Conservation (phyloP, 495 filamentous ascomycete species). For the Aspergillus biplanus region DNA sequence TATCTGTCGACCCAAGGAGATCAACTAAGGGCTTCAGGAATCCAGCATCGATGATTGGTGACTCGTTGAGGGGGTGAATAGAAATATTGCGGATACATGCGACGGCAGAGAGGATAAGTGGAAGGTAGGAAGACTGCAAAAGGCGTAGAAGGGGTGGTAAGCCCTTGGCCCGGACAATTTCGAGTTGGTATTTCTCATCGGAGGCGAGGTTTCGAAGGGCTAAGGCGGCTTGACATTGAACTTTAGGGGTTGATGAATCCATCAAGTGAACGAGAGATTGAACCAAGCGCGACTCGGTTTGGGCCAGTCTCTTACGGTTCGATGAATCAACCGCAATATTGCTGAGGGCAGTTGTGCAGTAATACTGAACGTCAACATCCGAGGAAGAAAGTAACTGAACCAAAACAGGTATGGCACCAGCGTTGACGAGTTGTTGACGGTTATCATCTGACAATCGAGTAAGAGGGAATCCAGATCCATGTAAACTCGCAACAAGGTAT, state of each 20-base stretch:
- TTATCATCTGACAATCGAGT: slow-evolving; percentile 76
- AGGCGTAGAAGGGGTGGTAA: slow-evolving; percentile 83
- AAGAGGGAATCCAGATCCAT: not conserved
- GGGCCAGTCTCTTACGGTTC: slow-evolving; percentile 87
- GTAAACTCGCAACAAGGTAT: not conserved
- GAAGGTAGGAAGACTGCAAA: slow-evolving; percentile 91
- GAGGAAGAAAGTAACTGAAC: slow-evolving; percentile 89
- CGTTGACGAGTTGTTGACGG: slow-evolving; percentile 93
- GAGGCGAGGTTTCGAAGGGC: slow-evolving; percentile 94
- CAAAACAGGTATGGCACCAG: slow-evolving; percentile 93
- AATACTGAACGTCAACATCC: slow-evolving; percentile 98
- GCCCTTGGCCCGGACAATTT: slow-evolving; percentile 89
- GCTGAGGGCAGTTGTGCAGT: slow-evolving; percentile 97
- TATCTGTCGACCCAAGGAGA: slow-evolving; percentile 90
- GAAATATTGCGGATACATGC: slow-evolving; percentile 99
- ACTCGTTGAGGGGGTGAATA: slow-evolving; percentile 98
- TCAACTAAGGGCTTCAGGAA: slow-evolving; percentile 94
- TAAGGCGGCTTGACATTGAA: slow-evolving; percentile 95
- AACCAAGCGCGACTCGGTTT: slow-evolving; percentile 85
- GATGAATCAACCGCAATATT: slow-evolving; percentile 95
- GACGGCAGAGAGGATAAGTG: slow-evolving; percentile 94
- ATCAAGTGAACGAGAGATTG: slow-evolving; percentile 93
- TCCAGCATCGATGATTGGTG: slow-evolving; percentile 97
- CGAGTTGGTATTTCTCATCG: slow-evolving; percentile 97
- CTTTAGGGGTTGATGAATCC: slow-evolving; percentile 96